Base-by-base conservation (phyloP, 208 protist species). In the Leishmania aethiopica region DNA sequence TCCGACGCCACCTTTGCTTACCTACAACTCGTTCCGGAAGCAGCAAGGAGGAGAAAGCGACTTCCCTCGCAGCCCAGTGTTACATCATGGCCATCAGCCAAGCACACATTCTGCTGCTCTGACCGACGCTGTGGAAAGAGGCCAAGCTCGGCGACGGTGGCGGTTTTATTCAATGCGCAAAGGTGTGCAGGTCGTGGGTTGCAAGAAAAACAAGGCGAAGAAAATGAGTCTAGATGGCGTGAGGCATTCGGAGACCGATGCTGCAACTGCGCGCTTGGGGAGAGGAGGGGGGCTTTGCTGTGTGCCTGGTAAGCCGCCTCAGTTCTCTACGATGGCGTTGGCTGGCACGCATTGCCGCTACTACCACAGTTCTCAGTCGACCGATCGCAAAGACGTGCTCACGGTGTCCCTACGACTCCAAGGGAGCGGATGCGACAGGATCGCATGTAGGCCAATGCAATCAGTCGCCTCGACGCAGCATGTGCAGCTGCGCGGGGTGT, bases 1-100 rank as follows among this genome's bases (percentile, higher is more conserved):
- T 73, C 78, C 3, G 78, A 86, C 74, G 80, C 83, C 47, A 71
- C 74, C 17, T n/a, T 75, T 37, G 75, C 83, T 55, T 86, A 86
- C 74, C 73, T 86, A 6, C 7, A 49, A 13, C 74, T 51, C 4
- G 11, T 78, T 13, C 17, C 53, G 4, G 19, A 51, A 13, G 62
- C 74, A 25, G 47, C 17, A 15, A 11, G 45, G 19, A 17, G 74
- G 74, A 78, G 71, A 82, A 86, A 64, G 70, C 66, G 1, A 72
- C 71, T 51, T 42, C 57, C 25, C 72, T 86, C 32, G 83, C 71
- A 47, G 75, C 76, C 72, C 75, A 67, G 49, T 86, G 80, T 78
- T 86, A 70, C 67, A 11, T 75, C 78, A 71, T 83, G 28, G 73
- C 81, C 62, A 75, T 80, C 75, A 80, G 53, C 32, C 83, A 86